Evolutionary conservation across 1,284 basidiomycete genomes (phyloP).

Genomic region (Cutaneotrichosporon sp.): DNA sequence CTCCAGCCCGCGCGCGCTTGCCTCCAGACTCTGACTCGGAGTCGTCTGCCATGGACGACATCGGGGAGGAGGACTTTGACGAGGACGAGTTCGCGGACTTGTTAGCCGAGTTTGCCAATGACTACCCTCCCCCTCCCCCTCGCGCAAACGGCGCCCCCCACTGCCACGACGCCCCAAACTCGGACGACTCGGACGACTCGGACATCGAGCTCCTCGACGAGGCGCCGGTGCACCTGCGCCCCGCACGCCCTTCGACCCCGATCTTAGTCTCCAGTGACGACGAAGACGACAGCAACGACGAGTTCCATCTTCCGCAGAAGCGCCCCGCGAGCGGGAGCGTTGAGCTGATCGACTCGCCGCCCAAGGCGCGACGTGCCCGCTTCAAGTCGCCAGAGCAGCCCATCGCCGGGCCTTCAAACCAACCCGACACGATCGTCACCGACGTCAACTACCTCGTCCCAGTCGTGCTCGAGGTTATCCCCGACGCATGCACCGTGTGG

Average conservation of each 20-base stretch:
- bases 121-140: no score
- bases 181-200: conserved; percentile 8
- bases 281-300: conserved; percentile 4
- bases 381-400: no score
- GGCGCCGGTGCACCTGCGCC: conserved; percentile 27
- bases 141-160: neutral
- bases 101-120: neutral
- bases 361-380: neutral
- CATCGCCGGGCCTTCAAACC: conserved; percentile 11
- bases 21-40: neutral
- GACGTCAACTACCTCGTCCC: conserved; percentile 31
- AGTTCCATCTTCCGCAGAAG: neutral
- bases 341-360: neutral
- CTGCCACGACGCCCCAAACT: no score
- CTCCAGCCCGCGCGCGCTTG: neutral
- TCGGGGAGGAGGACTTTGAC: no score
- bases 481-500: conserved; percentile 40
- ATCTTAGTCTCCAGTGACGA: conserved; percentile 32
- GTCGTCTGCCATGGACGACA: neutral
- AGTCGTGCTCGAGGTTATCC: conserved; percentile 42
- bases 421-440: neutral
- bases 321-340: neutral
- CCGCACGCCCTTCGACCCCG: conserved; percentile 20
- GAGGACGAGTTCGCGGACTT: neutral
- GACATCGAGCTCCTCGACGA: conserved; percentile 25